These are phyloP conservation scores for Cyclostephanos invisitatus DNA, from an alignment of 108 stramenopile species.

Conservation along the genomic window DNA sequence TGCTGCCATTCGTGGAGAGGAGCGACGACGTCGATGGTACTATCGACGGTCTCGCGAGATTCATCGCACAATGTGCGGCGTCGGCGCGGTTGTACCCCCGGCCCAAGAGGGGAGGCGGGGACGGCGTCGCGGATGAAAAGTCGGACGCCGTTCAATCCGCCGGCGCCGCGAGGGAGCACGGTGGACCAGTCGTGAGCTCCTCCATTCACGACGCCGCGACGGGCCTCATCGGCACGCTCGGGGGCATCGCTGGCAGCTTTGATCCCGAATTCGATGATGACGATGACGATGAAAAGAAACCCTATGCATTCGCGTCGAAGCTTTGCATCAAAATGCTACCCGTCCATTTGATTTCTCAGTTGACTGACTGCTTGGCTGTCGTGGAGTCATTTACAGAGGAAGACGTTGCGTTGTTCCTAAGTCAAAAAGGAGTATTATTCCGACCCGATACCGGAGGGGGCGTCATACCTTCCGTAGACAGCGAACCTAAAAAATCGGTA, in stretches of 20 bases:
- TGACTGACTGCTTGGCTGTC: slow-evolving; percentile 14
- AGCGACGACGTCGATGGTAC: slow-evolving; percentile 13
- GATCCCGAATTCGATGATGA: slow-evolving; percentile 52
- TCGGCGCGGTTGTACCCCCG: slow-evolving; percentile 10
- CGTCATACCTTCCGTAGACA: slow-evolving; percentile 7
- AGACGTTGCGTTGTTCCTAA: slow-evolving; percentile 38
- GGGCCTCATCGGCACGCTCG: slow-evolving; percentile 65
- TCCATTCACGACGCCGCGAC: slow-evolving; percentile 55
- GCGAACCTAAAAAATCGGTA: not conserved
- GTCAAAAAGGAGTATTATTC: slow-evolving; percentile 42
- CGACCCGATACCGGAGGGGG: slow-evolving; percentile 12
- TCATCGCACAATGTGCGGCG: slow-evolving; percentile 46
- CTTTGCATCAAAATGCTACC: slow-evolving; percentile 46
- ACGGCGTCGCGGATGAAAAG: slow-evolving; percentile 16
- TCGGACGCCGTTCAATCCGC: not conserved
- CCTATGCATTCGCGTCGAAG: slow-evolving; percentile 55
- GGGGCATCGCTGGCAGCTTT: slow-evolving; percentile 58
- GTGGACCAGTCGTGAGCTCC: slow-evolving; percentile 35
- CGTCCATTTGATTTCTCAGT: slow-evolving; percentile 23
- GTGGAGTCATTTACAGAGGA: slow-evolving; percentile 47
- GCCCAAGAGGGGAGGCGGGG: not conserved
- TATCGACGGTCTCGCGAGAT: slow-evolving; percentile 32
- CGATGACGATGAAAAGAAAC: slow-evolving; percentile 63
- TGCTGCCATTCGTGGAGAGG: slow-evolving; percentile 34
- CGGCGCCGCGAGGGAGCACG: not conserved